Conservation (phyloP, 345 rosid genomes). For the Orychophragmus violaceus region DNA sequence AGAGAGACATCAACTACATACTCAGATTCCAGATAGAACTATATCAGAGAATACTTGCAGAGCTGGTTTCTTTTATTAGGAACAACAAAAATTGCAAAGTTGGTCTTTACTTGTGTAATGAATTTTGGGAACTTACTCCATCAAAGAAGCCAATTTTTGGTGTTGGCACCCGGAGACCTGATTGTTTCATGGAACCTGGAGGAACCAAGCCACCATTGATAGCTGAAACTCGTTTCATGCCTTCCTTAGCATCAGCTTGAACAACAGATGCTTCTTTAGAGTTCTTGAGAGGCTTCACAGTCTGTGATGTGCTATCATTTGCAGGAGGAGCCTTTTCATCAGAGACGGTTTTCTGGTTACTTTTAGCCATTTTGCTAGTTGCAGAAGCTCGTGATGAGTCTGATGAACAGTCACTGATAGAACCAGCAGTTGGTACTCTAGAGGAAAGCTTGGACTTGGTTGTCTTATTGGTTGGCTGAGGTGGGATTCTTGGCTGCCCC, state of each 20-base stretch:
- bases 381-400: conserved; percentile 57
- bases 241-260: conserved; percentile 37
- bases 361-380: conserved; percentile 8
- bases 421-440: conserved; percentile 61
- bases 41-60: background rate
- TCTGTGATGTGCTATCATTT: conserved; percentile 12
- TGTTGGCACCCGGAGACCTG: conserved; percentile 90
- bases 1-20: conserved; percentile 1
- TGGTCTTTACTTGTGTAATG: background rate
- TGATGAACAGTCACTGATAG: conserved; percentile 69
- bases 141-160: conserved; percentile 97
- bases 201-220: conserved; percentile 29
- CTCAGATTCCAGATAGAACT: background rate
- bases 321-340: conserved; percentile 8
- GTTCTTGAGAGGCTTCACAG: conserved; percentile 29
- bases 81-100: background rate
- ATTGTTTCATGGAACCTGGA: conserved; percentile 43
- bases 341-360: conserved; percentile 14
- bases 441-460: conserved; percentile 46
- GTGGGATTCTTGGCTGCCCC: conserved; percentile 37
- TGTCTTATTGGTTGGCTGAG: conserved; percentile 37
- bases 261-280: conserved; percentile 33
- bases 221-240: conserved; percentile 35
- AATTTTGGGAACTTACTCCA: conserved; percentile 57
- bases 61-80: background rate